Percentiles rank a stretch among this genome's conserved stretches.
phyloP scores from a whole-genome alignment of 192 early-diverging fungal genomes.

The Linnemannia zychae region DNA sequence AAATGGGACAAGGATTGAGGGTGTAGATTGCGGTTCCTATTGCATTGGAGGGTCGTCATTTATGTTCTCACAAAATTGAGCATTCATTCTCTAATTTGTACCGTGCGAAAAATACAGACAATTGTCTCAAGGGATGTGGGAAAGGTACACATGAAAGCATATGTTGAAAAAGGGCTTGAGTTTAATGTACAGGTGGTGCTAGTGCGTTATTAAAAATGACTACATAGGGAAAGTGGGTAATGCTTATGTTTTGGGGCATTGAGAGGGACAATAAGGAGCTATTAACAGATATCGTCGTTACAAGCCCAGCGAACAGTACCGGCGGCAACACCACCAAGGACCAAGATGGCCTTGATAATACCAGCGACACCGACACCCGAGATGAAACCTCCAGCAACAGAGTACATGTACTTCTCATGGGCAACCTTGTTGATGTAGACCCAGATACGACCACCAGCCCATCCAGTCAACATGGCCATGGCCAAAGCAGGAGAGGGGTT shows the following conservation, averaged over 20 bases:
- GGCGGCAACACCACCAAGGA: conserved; percentile 15
- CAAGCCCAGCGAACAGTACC: conserved; percentile 25
- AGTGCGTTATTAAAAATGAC: background rate
- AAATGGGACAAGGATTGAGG: too few species aligned
- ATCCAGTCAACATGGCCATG: conserved; percentile 66
- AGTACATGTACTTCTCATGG: conserved; percentile 61
- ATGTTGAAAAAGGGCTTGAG: background rate
- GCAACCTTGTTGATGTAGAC: conserved; percentile 24
- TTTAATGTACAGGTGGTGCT: conserved; percentile 5
- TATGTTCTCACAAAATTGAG: background rate
- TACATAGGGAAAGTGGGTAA: background rate
- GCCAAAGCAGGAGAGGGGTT: conserved; percentile 62
- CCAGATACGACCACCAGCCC: conserved; percentile 61
- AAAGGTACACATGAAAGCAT: background rate
- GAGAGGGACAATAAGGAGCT: background rate
- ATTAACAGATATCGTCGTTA: conserved; percentile 31
- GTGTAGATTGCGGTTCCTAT: too few species aligned
- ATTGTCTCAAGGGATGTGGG: background rate
- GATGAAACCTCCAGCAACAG: conserved; percentile 60
- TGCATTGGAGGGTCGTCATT: background rate
- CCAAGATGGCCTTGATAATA: conserved; percentile 45
- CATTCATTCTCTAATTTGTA: background rate
- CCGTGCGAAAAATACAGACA: background rate
- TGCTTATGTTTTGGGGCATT: background rate
- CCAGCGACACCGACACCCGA: conserved; percentile 53